These are phyloP conservation scores for Albophoma yamanashiensis DNA, from an alignment of 2,329 filamentous ascomycete species.

Conservation along the genomic window DNA sequence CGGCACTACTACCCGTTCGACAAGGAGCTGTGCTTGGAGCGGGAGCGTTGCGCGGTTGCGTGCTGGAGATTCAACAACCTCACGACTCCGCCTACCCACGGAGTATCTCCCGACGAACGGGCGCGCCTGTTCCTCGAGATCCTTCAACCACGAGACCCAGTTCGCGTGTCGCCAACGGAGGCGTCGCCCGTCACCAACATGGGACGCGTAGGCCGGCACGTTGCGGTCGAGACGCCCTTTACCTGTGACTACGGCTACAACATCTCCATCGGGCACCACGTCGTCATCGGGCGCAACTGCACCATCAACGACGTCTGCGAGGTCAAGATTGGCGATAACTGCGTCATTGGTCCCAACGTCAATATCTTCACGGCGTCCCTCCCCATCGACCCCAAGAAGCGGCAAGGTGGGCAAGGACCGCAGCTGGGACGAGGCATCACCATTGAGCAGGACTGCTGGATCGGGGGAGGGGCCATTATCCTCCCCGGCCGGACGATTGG, in stretches of 20 bases:
- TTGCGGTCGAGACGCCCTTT: constrained; percentile 79
- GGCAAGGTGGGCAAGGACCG: constrained; percentile 63
- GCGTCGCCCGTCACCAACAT: constrained; percentile 39
- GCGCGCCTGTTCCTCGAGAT: constrained; percentile 63
- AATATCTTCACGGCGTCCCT: constrained; percentile 71
- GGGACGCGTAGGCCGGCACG: constrained; percentile 61
- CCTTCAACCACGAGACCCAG: constrained; percentile 48
- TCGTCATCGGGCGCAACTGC: constrained; percentile 74
- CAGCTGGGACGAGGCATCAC: constrained; percentile 60
- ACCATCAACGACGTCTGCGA: constrained; percentile 78
- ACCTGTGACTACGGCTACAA: constrained; percentile 95
- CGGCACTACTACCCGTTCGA: constrained; percentile 72
- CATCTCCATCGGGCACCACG: constrained; percentile 75
- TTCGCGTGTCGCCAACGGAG: constrained; percentile 45
- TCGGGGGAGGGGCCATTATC: constrained; percentile 67
- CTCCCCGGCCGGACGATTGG: constrained; percentile 74
- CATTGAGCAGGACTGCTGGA: constrained; percentile 80
- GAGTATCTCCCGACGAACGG: constrained; percentile 58
- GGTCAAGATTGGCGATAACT: constrained; percentile 70
- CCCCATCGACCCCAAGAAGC: constrained; percentile 60
- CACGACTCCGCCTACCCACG: constrained; percentile 62
- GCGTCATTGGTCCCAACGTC: constrained; percentile 72
- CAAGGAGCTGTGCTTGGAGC: constrained; percentile 67
- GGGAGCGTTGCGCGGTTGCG: constrained; percentile 72
- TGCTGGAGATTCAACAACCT: constrained; percentile 77